Evolutionary conservation across 352 stramenopile genomes (phyloP), one percentile per base, ranked within the genome.

Genomic region (Lagenidium giganteum): DNA sequence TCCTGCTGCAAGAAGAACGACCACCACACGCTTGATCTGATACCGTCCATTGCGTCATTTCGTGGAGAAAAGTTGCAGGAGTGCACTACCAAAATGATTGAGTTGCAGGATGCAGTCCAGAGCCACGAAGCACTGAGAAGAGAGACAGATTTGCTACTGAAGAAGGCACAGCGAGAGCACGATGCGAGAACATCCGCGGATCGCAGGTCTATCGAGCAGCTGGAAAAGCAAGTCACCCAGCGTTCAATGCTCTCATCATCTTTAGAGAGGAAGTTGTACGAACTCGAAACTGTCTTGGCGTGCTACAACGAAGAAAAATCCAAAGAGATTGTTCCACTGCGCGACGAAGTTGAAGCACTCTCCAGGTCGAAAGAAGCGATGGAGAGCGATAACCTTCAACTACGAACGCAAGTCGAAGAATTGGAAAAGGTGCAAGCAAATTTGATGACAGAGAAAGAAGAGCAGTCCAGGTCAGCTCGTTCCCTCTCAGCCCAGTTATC

Each of bases 1-100:
- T 63, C 72, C 5, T 93, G 81, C 52, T 93, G 81, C 42, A 88
- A 82, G 57, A 87, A 87, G 57, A 89, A 77, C 43, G 58, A 56
- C n/a, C 64, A 54, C 4, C 73, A 88, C 34, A 51, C 69, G 5
- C 44, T 83, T 25, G 81, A 93, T 48, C 26, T 90, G 32, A 69
- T 70, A 13, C 81, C 81, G 1, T 93, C 81, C 5, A 86, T 93
- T 43, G 38, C 67, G 20, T 47, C 81, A 2, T 83, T 93, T 44
- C 68, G 81, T 16, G 81, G 77, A 0, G 81, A 93, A 34, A 87
- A 82, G 39, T 47, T 93, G 4, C 73, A 86, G 26, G 70, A 88
- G 46, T 46, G 57, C 1, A 64, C 59, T 23, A 71, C 57, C n/a
- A 33, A 82, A 47, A 64, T 81, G 22, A 51, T 66, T 30, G 45